Conservation (phyloP, 148 eudicot species). For the Cornus kousa region DNA sequence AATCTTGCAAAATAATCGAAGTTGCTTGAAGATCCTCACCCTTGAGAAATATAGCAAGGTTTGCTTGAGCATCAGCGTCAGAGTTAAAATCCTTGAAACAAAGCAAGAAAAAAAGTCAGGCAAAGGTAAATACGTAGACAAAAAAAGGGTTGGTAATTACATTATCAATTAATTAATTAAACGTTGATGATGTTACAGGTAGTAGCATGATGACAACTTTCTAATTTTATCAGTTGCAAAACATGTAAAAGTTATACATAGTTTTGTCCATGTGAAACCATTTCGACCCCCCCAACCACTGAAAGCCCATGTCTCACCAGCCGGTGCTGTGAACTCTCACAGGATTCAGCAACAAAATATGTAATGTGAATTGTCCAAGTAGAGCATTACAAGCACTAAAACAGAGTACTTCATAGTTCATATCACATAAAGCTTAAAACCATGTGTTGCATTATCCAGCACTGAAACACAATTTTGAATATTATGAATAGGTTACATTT, state of each 20-base stretch:
- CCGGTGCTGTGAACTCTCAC: too few species aligned
- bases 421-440: not conserved
- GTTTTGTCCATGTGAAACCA: not conserved
- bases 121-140: not conserved
- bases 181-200: too few species aligned
- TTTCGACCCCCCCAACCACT: too few species aligned
- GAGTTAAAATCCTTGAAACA: slow-evolving; percentile 57
- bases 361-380: too few species aligned
- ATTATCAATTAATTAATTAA: too few species aligned
- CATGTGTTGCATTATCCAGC: not conserved
- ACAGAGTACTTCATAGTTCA: too few species aligned
- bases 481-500: not conserved
- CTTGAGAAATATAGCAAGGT: slow-evolving; percentile 49
- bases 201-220: not conserved
- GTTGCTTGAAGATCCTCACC: slow-evolving; percentile 28
- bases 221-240: not conserved
- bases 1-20: not conserved
- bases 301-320: too few species aligned
- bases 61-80: slow-evolving; percentile 82
- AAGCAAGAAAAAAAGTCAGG: not conserved
- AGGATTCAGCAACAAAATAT: too few species aligned
- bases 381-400: too few species aligned
- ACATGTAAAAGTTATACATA: not conserved
- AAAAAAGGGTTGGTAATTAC: not conserved
- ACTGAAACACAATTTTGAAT: not conserved